Evolutionary conservation across 495 filamentous ascomycete species (phyloP).

Genomic region (Cudoniella acicularis): DNA sequence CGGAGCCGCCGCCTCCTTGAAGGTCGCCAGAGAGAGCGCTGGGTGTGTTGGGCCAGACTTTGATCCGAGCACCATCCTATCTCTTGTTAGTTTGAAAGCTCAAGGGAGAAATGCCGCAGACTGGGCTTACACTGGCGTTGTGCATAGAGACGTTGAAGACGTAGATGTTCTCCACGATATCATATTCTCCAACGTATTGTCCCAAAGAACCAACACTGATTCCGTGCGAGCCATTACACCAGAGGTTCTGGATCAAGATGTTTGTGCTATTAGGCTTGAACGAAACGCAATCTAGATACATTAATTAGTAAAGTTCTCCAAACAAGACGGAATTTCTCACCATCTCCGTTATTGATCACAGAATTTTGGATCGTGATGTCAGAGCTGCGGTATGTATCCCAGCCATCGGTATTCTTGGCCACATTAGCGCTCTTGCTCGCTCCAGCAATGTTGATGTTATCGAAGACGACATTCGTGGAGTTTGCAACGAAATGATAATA

Average conservation of each 20-base stretch:
- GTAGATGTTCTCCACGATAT: conserved; percentile 63
- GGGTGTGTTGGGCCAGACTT: conserved; percentile 60
- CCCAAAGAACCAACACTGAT: conserved; percentile 67
- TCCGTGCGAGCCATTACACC: conserved; percentile 71
- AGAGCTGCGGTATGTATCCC: conserved; percentile 63
- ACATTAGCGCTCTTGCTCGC: conserved; percentile 45
- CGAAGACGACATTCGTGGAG: conserved; percentile 60
- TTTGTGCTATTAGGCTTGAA: conserved; percentile 78
- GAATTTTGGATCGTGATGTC: conserved; percentile 67
- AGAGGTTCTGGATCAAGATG: conserved; percentile 65
- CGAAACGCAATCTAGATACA: conserved; percentile 57
- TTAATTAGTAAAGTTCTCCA: conserved; percentile 5
- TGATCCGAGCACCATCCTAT: conserved; percentile 63
- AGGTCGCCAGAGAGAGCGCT: conserved; percentile 50
- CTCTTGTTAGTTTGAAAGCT: conserved; percentile 9
- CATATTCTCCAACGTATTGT: conserved; percentile 58
- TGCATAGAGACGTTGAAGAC: conserved; percentile 66
- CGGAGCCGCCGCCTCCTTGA: conserved; percentile 57
- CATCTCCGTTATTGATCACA: conserved; percentile 64
- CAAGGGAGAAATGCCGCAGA: not conserved
- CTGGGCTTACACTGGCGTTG: conserved; percentile 45
- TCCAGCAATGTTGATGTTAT: conserved; percentile 60
- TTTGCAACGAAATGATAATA: conserved; percentile 70
- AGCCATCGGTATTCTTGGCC: conserved; percentile 68
- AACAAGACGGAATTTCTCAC: conserved; percentile 24